These are phyloP conservation scores for Hypoxylon sp. DNA, from an alignment of 2,329 filamentous ascomycete species.

Conservation along the genomic window DNA sequence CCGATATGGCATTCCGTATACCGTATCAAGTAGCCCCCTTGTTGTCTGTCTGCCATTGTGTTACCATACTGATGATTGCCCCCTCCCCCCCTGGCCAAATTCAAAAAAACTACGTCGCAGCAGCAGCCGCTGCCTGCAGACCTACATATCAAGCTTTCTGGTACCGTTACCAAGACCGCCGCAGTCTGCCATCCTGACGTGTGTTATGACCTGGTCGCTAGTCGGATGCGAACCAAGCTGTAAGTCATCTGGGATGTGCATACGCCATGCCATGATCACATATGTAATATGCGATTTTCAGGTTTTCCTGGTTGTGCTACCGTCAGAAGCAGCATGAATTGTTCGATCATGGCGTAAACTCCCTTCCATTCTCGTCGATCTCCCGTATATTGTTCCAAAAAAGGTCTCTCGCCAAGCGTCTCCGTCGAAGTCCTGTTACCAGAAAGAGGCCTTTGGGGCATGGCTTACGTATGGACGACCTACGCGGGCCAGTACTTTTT, in stretches of 20 bases:
- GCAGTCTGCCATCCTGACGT: constrained; percentile 22
- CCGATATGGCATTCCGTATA: constrained; percentile 25
- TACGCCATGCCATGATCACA: constrained; percentile 19
- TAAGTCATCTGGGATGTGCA: constrained; percentile 28
- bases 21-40: constrained; percentile 16
- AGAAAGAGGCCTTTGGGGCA: constrained; percentile 3
- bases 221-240: constrained; percentile 21
- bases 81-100: constrained; percentile 22
- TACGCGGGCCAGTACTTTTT: constrained; percentile 9
- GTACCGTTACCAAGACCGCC: constrained; percentile 31
- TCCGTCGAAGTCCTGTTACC: constrained; percentile 11
- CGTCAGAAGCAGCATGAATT: constrained; percentile 2
- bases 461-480: constrained; percentile 6
- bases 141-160: constrained; percentile 35
- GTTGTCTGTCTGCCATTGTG: too few species aligned
- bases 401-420: constrained; percentile 16
- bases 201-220: constrained; percentile 30
- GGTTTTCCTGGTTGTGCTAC: constrained; percentile 27
- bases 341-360: constrained; percentile 11
- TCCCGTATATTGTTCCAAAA: constrained; percentile 20
- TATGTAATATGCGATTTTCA: constrained; percentile 23
- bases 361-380: constrained; percentile 25
- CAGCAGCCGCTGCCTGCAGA: constrained; percentile 11
- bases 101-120: constrained; percentile 27
- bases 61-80: too few species aligned